Evolutionary conservation across 805 yeast species (phyloP), one percentile per base, ranked within the genome.

Genomic region (Kodamaea fukazawae): DNA sequence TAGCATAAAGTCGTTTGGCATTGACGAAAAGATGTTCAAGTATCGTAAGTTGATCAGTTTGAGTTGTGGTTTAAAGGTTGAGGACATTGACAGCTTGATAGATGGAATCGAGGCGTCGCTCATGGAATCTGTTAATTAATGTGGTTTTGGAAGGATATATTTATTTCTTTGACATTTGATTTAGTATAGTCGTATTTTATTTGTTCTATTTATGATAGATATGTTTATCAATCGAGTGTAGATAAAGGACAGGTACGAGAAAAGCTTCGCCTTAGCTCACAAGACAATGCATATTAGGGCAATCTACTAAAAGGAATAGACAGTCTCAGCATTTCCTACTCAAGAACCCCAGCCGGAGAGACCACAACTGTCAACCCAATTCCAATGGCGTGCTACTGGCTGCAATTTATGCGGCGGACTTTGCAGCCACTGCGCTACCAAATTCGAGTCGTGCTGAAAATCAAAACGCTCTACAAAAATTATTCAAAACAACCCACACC

Each of bases 81-180:
- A 86, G 44, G 93, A 85, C 44, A 82, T 91, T 42, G 87, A 82
- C 54, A 83, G 86, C 22, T 71, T 88, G 43, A 70, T 91, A 36
- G 91, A 86, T 48, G 96, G 91, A 14, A 85, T 91, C 17, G 46
- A 45, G 27, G 46, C 38, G 25, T 45, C 46, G 2, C 39, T 42
- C n/a, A 42, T 45, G 45, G 48, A 45, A 29, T 34, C 44, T n/a
- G 40, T 31, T 10, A 31, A 30, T 23, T 37, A 32, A 33, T 17
- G 11, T 34, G 36, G 29, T 27, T 7, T 27, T 7, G 22, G 26
- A 28, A 10, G 17, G 12, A n/a, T 14, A 13, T 31, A 20, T 27
- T 25, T 23, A 37, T 13, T 36, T 37, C 35, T 30, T 36, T 37
- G 30, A 22, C 35, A 27, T 37, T 31, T 30, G 20, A 20, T 27